Conservation (phyloP, 768 basidiomycete genomes). For the Termitomyces sp. region DNA sequence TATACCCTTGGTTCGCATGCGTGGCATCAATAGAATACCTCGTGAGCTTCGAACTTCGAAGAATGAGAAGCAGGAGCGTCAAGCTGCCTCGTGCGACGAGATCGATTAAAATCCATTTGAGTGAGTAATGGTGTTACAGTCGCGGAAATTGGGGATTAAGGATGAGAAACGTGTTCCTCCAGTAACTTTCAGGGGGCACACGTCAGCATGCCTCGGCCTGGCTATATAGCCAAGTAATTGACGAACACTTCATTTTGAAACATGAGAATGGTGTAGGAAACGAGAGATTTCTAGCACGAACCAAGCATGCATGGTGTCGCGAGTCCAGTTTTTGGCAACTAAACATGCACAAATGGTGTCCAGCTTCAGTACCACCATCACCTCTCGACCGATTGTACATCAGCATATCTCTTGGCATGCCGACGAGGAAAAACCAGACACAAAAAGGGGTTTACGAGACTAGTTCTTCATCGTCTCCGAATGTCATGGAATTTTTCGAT, state of each 20-base stretch:
- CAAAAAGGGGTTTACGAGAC: not conserved
- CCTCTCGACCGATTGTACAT: not conserved
- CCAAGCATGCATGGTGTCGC: no score
- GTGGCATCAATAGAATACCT: not conserved
- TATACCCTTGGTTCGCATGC: not conserved
- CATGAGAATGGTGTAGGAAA: not conserved
- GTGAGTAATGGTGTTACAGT: not conserved
- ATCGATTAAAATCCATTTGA: not conserved
- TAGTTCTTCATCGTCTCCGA: not conserved
- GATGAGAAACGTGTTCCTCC: no score
- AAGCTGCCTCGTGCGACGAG: not conserved
- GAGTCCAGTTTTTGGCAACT: no score
- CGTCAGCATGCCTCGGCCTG: not conserved
- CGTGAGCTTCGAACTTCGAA: not conserved
- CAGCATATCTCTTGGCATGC: not conserved
- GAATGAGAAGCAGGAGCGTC: not conserved
- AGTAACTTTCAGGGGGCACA: no score
- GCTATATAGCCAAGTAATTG: not conserved
- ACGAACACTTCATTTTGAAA: not conserved
- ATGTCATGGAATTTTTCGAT: not conserved
- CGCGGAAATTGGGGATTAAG: not conserved
- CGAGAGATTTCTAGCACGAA: no score
- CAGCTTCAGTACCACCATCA: not conserved
- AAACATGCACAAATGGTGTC: not conserved
- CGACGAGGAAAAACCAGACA: not conserved